These are phyloP conservation scores for Cladosporium sp. DNA, from an alignment of 2,329 filamentous ascomycete genomes.

Conservation along the genomic window DNA sequence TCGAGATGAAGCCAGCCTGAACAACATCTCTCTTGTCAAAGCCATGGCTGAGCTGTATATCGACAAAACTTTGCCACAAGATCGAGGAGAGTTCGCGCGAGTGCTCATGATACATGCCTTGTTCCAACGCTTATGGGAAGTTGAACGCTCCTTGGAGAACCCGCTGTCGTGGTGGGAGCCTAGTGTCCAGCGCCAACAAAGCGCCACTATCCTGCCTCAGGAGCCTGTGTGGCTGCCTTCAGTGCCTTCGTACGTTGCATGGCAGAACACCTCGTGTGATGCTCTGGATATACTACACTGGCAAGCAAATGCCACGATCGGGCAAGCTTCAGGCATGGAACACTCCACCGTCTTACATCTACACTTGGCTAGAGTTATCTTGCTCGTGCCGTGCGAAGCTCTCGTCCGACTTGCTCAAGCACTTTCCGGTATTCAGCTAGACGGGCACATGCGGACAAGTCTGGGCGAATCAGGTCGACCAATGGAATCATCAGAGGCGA, in stretches of 20 bases:
- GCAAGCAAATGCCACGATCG: constrained; percentile 52
- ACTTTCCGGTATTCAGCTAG: too few species aligned
- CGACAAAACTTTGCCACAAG: constrained; percentile 43
- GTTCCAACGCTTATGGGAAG: constrained; percentile 48
- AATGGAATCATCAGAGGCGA: too few species aligned
- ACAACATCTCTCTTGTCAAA: constrained; percentile 28
- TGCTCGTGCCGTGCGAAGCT: constrained; percentile 44
- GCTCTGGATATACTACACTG: constrained; percentile 56
- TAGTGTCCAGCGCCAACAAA: constrained; percentile 18
- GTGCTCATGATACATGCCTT: constrained; percentile 49
- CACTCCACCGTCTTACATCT: constrained; percentile 54
- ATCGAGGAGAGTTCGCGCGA: constrained; percentile 47
- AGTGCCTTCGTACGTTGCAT: constrained; percentile 45
- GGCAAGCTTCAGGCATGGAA: constrained; percentile 48
- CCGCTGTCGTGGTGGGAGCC: constrained; percentile 39
- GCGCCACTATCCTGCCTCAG: constrained; percentile 13
- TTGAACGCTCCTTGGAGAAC: constrained; percentile 42
- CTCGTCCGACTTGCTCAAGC: not conserved
- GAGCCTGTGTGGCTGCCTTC: constrained; percentile 42
- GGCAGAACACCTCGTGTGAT: constrained; percentile 45
- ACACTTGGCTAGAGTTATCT: constrained; percentile 50
- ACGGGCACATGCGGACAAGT: too few species aligned
- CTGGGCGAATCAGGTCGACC: too few species aligned
- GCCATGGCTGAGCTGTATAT: constrained; percentile 47
- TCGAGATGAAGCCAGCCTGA: constrained; percentile 7